Conservation (phyloP, 2,329 filamentous ascomycete species). For the Ophiosphaerella herpotricha region DNA sequence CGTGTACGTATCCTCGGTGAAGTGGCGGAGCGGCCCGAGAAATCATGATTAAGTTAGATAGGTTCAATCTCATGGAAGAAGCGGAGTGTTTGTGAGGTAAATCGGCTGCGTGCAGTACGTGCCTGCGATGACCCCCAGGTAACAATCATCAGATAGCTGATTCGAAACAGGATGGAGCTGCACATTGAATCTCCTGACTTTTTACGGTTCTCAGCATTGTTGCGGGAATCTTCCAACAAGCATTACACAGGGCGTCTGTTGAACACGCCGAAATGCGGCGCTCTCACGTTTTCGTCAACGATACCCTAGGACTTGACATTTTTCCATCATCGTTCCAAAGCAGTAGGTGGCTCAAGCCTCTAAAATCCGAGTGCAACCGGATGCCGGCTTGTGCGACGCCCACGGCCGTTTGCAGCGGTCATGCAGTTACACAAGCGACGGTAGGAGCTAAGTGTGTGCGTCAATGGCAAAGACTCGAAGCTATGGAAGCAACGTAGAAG, state of each 20-base stretch:
- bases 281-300: not conserved
- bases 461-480: slow-evolving; percentile 3
- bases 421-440: slow-evolving; percentile 12
- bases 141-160: no score
- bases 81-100: no score
- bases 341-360: slow-evolving; percentile 15
- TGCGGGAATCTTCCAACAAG: not conserved
- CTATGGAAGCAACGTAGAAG: slow-evolving; percentile 9
- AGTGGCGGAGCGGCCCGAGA: slow-evolving; percentile 9
- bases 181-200: no score
- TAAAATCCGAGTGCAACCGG: slow-evolving; percentile 7
- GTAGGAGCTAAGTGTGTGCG: slow-evolving; percentile 5
- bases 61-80: no score
- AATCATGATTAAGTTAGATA: not conserved
- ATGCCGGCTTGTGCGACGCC: slow-evolving; percentile 8
- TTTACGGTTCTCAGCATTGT: no score
- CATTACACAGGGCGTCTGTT: not conserved
- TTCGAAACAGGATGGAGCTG: no score
- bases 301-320: slow-evolving; percentile 4
- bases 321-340: slow-evolving; percentile 4
- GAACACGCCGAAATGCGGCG: not conserved
- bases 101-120: no score
- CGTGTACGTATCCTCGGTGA: slow-evolving; percentile 4
- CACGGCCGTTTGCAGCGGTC: slow-evolving; percentile 5
- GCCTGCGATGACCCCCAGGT: no score